These are phyloP conservation scores for Kluyveromyces marxianus DNA, from an alignment of 1,139 yeast genomes.

Conservation along the genomic window DNA sequence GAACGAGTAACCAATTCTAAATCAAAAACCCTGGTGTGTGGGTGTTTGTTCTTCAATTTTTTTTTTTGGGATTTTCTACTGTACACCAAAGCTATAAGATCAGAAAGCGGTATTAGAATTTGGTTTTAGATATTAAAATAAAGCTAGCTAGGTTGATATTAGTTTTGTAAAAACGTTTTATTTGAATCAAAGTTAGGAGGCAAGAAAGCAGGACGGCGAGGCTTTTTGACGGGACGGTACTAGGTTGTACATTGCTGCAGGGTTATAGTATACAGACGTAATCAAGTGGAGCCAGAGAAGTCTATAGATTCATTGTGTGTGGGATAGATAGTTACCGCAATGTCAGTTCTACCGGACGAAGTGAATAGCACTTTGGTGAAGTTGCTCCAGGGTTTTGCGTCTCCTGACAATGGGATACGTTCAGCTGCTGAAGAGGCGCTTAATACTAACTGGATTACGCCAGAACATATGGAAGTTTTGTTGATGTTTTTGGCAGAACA, in stretches of 20 bases:
- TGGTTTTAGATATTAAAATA: too few relatives aligned
- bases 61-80: not conserved
- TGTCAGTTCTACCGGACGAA: constrained; percentile 60
- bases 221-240: too few relatives aligned
- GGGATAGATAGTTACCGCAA: constrained; percentile 14
- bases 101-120: too few relatives aligned
- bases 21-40: too few relatives aligned
- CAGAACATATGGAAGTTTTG: constrained; percentile 57
- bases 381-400: constrained; percentile 61
- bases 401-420: constrained; percentile 70
- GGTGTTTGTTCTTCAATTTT: not conserved
- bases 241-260: too few relatives aligned
- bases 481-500: constrained; percentile 79
- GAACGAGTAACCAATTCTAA: not conserved
- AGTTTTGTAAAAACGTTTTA: too few relatives aligned
- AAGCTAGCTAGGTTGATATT: too few relatives aligned
- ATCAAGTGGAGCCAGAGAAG: too few relatives aligned
- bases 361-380: constrained; percentile 48
- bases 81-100: not conserved
- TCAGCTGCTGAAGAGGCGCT: constrained; percentile 69
- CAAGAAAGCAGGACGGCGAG: too few relatives aligned
- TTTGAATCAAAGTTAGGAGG: too few relatives aligned
- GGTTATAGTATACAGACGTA: too few relatives aligned
- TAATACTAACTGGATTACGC: constrained; percentile 66
- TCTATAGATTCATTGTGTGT: too few relatives aligned